These are phyloP conservation scores for Styphnolobium japonicum DNA, from an alignment of 306 rosid species.

Conservation along the genomic window DNA sequence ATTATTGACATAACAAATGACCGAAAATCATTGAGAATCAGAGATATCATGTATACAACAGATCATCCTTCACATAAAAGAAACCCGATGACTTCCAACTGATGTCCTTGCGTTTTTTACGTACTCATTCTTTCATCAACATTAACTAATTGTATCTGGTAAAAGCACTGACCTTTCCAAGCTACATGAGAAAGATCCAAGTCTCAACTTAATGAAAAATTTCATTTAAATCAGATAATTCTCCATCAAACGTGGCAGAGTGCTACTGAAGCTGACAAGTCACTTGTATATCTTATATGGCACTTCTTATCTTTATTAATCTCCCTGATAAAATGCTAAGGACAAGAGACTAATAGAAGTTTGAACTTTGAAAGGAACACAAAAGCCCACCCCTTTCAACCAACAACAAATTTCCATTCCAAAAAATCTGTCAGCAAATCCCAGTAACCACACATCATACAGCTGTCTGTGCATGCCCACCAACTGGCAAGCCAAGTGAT, in stretches of 20 bases:
- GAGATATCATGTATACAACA: constrained; percentile 4
- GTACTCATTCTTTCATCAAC: constrained; percentile 19
- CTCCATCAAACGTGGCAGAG: constrained; percentile 15
- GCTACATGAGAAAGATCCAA: constrained; percentile 20
- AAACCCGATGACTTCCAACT: constrained; percentile 16
- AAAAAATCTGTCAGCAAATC: constrained; percentile 26
- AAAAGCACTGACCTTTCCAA: constrained; percentile 25
- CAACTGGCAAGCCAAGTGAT: constrained; percentile 43
- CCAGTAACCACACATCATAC: constrained; percentile 27
- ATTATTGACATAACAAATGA: constrained; percentile 19
- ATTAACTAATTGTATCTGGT: constrained; percentile 15
- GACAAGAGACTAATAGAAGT: constrained; percentile 8
- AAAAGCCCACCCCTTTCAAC: constrained; percentile 13
- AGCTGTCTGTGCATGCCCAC: constrained; percentile 37
- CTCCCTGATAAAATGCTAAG: constrained; percentile 28
- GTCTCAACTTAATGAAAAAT: constrained; percentile 22
- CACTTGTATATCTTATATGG: constrained; percentile 25
- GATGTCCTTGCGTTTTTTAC: constrained; percentile 9
- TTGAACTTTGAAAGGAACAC: constrained; percentile 27
- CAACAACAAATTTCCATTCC: constrained; percentile 20
- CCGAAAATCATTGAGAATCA: constrained; percentile 15
- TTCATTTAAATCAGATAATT: constrained; percentile 27
- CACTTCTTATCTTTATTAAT: constrained; percentile 12
- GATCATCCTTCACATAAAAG: constrained; percentile 12
- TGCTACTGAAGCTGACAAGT: constrained; percentile 25